A percentile compares a stretch with the other conserved stretches of the same genome.
phyloP scores from a whole-genome alignment of 768 basidiomycete species.

The Lentinula sp. region DNA sequence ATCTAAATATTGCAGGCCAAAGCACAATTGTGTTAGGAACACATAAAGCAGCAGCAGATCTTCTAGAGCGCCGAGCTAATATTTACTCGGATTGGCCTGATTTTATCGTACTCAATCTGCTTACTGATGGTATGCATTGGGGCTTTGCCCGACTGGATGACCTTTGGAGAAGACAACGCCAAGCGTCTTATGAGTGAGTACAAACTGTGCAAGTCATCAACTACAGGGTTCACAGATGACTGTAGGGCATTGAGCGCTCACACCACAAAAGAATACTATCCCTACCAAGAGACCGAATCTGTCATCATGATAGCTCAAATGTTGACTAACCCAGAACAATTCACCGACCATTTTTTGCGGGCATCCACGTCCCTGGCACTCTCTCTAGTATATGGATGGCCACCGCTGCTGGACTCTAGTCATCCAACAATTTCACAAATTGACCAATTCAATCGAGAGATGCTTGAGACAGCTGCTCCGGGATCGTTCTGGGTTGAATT shows the following conservation, averaged over 20 bases:
- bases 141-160: neutral
- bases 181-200: slow-evolving; percentile 17
- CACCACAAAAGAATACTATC: neutral
- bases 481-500: slow-evolving; percentile 29
- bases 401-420: slow-evolving; percentile 5
- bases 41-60: slow-evolving; percentile 1
- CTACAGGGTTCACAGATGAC: neutral
- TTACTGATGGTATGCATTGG: neutral
- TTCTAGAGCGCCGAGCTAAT: neutral
- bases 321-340: neutral
- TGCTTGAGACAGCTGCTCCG: slow-evolving; percentile 19
- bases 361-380: slow-evolving; percentile 9
- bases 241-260: neutral
- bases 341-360: slow-evolving; percentile 2
- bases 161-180: slow-evolving; percentile 4
- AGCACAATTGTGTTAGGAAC: neutral
- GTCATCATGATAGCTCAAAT: neutral
- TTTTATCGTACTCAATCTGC: neutral
- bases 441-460: slow-evolving; percentile 15
- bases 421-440: slow-evolving; percentile 12
- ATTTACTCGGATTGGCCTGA: neutral
- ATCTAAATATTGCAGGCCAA: neutral
- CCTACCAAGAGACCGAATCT: neutral
- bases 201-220: neutral
- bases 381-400: slow-evolving; percentile 12